Evolutionary conservation across 495 filamentous ascomycete species (phyloP).

Genomic region (Parachaetomium inaequale): DNA sequence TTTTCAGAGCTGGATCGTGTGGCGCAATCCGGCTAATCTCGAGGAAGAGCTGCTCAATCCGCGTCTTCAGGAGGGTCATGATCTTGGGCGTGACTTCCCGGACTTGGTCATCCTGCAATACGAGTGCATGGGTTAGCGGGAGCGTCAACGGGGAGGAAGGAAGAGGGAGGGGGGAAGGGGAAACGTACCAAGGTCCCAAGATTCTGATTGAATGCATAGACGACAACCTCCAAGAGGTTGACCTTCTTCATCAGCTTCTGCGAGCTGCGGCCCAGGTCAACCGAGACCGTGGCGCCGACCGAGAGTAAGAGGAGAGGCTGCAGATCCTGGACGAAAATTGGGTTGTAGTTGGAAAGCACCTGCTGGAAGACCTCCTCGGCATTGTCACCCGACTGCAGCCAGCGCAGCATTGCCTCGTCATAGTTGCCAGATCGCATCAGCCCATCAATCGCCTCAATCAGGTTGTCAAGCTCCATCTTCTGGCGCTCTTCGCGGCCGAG

Average conservation of each 20-base stretch:
- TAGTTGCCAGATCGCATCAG: conserved; percentile 62
- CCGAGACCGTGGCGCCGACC: conserved; percentile 74
- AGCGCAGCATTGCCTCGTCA: conserved; percentile 67
- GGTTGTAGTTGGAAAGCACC: conserved; percentile 70
- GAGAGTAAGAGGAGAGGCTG: conserved; percentile 77
- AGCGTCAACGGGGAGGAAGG: not conserved
- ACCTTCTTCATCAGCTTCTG: conserved; percentile 56
- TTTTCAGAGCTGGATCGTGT: conserved; percentile 59
- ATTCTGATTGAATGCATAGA: conserved; percentile 47
- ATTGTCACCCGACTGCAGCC: conserved; percentile 74
- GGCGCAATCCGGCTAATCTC: conserved; percentile 58
- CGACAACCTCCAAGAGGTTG: conserved; percentile 70
- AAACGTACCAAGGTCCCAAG: conserved; percentile 47
- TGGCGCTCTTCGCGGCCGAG: conserved; percentile 38
- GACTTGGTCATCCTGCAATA: conserved; percentile 66
- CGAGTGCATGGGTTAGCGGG: conserved; percentile 18
- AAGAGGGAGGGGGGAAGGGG: not conserved
- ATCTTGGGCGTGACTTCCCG: conserved; percentile 67
- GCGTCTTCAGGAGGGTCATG: conserved; percentile 67
- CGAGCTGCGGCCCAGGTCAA: conserved; percentile 57
- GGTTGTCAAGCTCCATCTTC: conserved; percentile 59
- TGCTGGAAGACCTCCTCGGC: conserved; percentile 78
- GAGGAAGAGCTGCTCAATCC: conserved; percentile 69
- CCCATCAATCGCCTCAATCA: conserved; percentile 60
- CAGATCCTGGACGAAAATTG: conserved; percentile 65